phyloP scores from a whole-genome alignment of 2,329 filamentous ascomycete species.

The Coniochaeta pulveracea region DNA sequence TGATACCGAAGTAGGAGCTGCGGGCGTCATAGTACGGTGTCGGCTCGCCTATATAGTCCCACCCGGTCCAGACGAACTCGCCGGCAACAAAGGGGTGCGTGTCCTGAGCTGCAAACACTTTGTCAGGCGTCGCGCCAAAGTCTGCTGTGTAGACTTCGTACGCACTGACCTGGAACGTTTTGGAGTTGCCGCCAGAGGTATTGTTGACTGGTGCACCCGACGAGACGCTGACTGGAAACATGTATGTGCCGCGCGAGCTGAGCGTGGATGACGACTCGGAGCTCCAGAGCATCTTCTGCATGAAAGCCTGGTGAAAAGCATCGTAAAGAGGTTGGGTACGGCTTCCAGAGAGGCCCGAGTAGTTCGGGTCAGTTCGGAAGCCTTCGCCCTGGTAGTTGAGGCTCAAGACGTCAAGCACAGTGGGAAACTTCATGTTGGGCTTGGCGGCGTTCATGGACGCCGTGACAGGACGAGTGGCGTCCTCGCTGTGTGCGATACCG shows the following conservation, averaged over 20 bases:
- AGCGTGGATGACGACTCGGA: conserved; percentile 31
- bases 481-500: conserved; percentile 31
- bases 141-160: conserved; percentile 38
- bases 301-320: conserved; percentile 30
- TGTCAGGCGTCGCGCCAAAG: conserved; percentile 38
- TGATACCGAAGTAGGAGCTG: conserved; percentile 43
- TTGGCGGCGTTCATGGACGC: conserved; percentile 33
- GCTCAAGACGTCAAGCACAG: conserved; percentile 32
- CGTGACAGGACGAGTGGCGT: conserved; percentile 31
- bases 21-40: conserved; percentile 25
- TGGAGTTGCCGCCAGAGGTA: conserved; percentile 25
- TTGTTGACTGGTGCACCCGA: conserved; percentile 18
- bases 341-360: too few relatives aligned
- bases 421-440: conserved; percentile 25
- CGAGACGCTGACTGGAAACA: conserved; percentile 35
- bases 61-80: conserved; percentile 22
- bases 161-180: conserved; percentile 26
- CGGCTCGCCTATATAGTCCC: conserved; percentile 19
- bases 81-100: conserved; percentile 36
- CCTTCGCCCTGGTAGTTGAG: conserved; percentile 47
- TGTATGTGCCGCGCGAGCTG: conserved; percentile 37
- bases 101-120: conserved; percentile 39
- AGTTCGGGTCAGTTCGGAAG: conserved; percentile 11
- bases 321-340: conserved; percentile 23
- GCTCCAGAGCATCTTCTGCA: conserved; percentile 32